Conservation (phyloP, 2,329 filamentous ascomycete species). For the Botrytis elliptica region DNA sequence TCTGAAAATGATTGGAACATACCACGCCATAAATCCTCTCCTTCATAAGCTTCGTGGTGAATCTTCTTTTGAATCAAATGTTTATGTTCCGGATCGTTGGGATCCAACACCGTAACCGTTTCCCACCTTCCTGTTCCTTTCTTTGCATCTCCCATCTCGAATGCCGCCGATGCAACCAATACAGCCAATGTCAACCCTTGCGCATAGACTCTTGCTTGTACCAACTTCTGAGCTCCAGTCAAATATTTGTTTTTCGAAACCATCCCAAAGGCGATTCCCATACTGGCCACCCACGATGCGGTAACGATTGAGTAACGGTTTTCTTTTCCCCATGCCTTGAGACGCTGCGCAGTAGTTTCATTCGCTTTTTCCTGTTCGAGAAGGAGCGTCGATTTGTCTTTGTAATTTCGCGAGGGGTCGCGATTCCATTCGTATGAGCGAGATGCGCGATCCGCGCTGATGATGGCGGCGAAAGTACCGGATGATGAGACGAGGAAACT, state of each 20-base stretch:
- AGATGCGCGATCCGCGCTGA: constrained; percentile 75
- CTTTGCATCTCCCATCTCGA: constrained; percentile 73
- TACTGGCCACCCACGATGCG: constrained; percentile 63
- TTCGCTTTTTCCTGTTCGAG: constrained; percentile 27
- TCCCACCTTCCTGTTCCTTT: constrained; percentile 77
- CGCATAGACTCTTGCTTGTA: constrained; percentile 74
- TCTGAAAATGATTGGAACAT: constrained; percentile 40
- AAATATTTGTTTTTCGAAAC: constrained; percentile 65
- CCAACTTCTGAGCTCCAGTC: constrained; percentile 64
- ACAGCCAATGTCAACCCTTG: constrained; percentile 70
- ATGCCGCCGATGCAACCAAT: constrained; percentile 63
- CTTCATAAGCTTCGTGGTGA: constrained; percentile 82
- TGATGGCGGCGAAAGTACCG: constrained; percentile 83
- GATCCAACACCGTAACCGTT: constrained; percentile 77
- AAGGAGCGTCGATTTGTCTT: constrained; percentile 32
- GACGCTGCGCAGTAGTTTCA: constrained; percentile 56
- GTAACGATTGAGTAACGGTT: constrained; percentile 70
- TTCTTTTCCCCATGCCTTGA: constrained; percentile 68
- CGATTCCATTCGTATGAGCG: constrained; percentile 65
- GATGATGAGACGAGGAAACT: constrained; percentile 83
- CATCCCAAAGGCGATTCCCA: constrained; percentile 60
- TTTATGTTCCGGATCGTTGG: constrained; percentile 79
- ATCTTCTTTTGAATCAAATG: constrained; percentile 81
- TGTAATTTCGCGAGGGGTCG: constrained; percentile 40
- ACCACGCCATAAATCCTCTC: constrained; percentile 93